Evolutionary conservation across 2,329 filamentous ascomycete species (phyloP).

Genomic region (Plectosphaerella plurivora): DNA sequence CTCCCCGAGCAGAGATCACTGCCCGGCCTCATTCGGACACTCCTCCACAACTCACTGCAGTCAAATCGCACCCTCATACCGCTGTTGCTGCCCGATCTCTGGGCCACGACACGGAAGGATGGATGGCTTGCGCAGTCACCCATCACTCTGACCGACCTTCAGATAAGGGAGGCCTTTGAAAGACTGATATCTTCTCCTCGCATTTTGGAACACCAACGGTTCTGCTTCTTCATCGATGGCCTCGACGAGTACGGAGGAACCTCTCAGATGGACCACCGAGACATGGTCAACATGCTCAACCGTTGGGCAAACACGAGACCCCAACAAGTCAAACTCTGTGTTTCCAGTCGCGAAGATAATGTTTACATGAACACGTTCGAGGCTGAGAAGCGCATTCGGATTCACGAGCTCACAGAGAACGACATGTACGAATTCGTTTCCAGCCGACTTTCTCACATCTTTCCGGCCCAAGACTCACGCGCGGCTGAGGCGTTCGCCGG

Average conservation of each 20-base stretch:
- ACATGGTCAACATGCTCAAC: neutral
- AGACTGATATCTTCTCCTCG: neutral
- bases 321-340: neutral
- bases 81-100: neutral
- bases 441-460: neutral
- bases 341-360: neutral
- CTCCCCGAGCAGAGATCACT: neutral
- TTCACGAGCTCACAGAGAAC: neutral
- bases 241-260: neutral
- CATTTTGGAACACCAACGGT: neutral
- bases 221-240: slow-evolving; percentile 1
- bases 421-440: neutral
- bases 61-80: neutral
- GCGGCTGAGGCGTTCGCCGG: neutral
- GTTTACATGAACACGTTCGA: neutral
- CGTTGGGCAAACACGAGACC: neutral
- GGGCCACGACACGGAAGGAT: neutral
- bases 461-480: neutral
- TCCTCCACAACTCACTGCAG: neutral
- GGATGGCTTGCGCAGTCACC: neutral
- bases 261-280: neutral
- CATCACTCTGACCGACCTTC: neutral
- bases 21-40: neutral
- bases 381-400: neutral
- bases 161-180: neutral